Conservation (phyloP, 2,329 filamentous ascomycete species). For the Claviceps digitariae region DNA sequence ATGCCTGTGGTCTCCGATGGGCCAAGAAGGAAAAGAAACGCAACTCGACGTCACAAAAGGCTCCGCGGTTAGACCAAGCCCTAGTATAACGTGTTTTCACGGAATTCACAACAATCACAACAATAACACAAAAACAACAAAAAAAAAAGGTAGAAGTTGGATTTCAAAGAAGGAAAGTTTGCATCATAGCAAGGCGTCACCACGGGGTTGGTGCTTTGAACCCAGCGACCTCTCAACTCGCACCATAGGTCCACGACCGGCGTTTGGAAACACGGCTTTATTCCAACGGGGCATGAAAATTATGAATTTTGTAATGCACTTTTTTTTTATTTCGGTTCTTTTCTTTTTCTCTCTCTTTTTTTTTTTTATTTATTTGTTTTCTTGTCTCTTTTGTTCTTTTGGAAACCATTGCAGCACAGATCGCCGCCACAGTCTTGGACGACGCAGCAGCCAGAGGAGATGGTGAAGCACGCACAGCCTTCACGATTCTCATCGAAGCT, state of each 20-base stretch:
- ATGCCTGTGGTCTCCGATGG: conserved; percentile 74
- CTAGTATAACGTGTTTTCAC: conserved; percentile 7
- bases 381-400: too few relatives aligned
- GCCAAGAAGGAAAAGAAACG: conserved; percentile 72
- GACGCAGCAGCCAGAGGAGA: too few relatives aligned
- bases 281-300: not conserved
- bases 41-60: conserved; percentile 12
- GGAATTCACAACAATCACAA: not conserved
- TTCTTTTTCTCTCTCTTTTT: not conserved
- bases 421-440: too few relatives aligned
- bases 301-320: not conserved
- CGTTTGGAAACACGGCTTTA: not conserved
- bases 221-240: not conserved
- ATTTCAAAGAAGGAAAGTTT: not conserved
- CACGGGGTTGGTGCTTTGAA: not conserved
- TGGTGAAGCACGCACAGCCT: too few relatives aligned
- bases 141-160: not conserved
- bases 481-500: too few relatives aligned
- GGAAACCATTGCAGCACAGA: too few relatives aligned
- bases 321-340: not conserved
- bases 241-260: not conserved
- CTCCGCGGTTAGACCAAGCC: conserved; percentile 11
- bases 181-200: not conserved
- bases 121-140: too few relatives aligned
- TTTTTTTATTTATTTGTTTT: too few relatives aligned